A percentile compares a stretch with the other conserved stretches of the same genome.
These are phyloP conservation scores for Aspergillus sclerotiicarbonarius DNA, from an alignment of 495 filamentous ascomycete species.

Conservation along the genomic window DNA sequence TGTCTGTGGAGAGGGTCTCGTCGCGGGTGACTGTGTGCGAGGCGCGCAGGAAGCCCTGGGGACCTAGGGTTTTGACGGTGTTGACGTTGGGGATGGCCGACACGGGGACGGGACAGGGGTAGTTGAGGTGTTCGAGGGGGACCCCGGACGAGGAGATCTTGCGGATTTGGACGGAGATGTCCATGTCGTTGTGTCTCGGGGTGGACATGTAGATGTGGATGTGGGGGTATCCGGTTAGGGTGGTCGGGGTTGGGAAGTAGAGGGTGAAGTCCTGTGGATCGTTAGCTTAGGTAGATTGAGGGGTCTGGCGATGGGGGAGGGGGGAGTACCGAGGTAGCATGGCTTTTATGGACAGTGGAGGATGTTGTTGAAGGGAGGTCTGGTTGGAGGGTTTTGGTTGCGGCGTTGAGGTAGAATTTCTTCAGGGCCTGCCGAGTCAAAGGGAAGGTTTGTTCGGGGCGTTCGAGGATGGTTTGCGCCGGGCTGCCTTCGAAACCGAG, in stretches of 20 bases:
- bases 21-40: slow-evolving; percentile 37
- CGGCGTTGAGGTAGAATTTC: slow-evolving; percentile 6
- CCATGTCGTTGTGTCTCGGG: slow-evolving; percentile 13
- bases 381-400: slow-evolving; percentile 1
- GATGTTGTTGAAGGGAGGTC: background rate
- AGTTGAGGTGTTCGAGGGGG: background rate
- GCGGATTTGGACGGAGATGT: slow-evolving; percentile 18
- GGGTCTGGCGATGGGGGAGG: too few relatives aligned
- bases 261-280: slow-evolving; percentile 16
- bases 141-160: slow-evolving; percentile 6
- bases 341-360: background rate
- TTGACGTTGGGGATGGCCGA: background rate
- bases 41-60: background rate
- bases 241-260: slow-evolving; percentile 16
- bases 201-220: slow-evolving; percentile 19
- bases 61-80: background rate
- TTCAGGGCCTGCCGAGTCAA: background rate
- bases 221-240: slow-evolving; percentile 12
- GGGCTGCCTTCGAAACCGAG: slow-evolving; percentile 17
- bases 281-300: too few relatives aligned
- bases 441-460: slow-evolving; percentile 13
- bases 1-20: slow-evolving; percentile 38
- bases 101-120: background rate
- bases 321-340: slow-evolving; percentile 3
- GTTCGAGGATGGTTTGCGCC: slow-evolving; percentile 12